Evolutionary conservation across 148 eudicot species (phyloP), one percentile per base, ranked within the genome.

Genomic region (Salicornia ramosissima): DNA sequence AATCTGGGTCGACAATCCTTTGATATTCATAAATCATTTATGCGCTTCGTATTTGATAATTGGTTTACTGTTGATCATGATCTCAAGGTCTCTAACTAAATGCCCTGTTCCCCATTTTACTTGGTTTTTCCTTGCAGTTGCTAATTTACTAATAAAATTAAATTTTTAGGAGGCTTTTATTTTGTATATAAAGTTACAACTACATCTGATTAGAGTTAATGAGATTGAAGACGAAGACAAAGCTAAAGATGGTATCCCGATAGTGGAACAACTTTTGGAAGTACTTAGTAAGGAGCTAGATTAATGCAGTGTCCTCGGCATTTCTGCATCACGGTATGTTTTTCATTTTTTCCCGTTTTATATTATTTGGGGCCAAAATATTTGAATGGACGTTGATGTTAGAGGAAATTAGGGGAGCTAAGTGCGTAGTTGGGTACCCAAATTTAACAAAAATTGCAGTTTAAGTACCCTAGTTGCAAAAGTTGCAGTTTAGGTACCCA

Each of bases 251-350:
- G 75, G 49, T 4, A 18, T 53, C 43, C 74, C 83, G 75, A 74
- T 94, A 68, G 83, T 84, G 4, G 93, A 88, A 83, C 91, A 90
- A 80, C 86, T 94, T 76, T 73, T 86, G 73, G 95, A 90, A 74
- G 74, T 90, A 30, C 65, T 94, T 51, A 77, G 82, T 74, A 88
- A 82, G 83, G 99, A 94, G 67, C 87, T 94, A 47, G 97, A 94
- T 85, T 95, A 90, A 67, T 82, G 75, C 74, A 79, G 71, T 79
- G 60, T 75, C 45, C 72, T 80, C 60, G 71, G 82, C 71, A 55
- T 79, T 66, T 71, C 51, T 69, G 61, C 75, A 40, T 66, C 83
- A 56, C 62, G 97, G 97, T 91, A 36, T 3, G 8, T 36, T 57
- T 55, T 21, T 1, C 49, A 8, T 31, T 49, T 30, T 69, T 7